Evolutionary conservation across 129 eudicot species (phyloP), one percentile per base, ranked within the genome.

Genomic region (Centaurea solstitialis): DNA sequence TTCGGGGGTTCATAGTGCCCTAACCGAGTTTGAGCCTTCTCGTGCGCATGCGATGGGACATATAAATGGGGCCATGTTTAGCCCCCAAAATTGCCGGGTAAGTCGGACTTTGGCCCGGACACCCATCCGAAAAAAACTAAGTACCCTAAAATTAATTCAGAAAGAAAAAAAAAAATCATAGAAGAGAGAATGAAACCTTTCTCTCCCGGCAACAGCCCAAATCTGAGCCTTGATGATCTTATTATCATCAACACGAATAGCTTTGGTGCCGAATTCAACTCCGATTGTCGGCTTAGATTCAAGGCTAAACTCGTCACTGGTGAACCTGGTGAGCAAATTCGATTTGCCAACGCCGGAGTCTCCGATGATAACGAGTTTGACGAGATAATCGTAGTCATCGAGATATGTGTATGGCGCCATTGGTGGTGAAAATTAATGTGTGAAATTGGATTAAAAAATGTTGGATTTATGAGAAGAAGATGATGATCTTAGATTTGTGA

Each of bases 271-370:
- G 79, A 90, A 87, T 70, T 90, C 91, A 39, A 90, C 94, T 0
- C 94, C 94, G 37, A 90, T 90, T 5, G 94, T 90, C 37, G 94
- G 87, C 53, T 87, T 87, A 2, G 91, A 87, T 75, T 87, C 94
- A n/a, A 90, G 82, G 35, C 77, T 87, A 62, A 90, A 90, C 80
- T 90, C 94, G 72, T 90, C 87, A 22, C 86, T 79, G 26, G 91
- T 81, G 79, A 90, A 90, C 73, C 94, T 83, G 13, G 94, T 87
- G 12, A 90, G 80, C 65, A 90, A 72, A 81, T 90, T 90, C 1
- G 94, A 83, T 81, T 90, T 90, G 3, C 94, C 94, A 72, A 90
- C 94, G 12, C 94, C 94, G 23, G 91, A 90, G 28, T 90, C 94
- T 1, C 94, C 94, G 88, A 87, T 90, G 64, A 90, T 75, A 26